A percentile compares a stretch with the other conserved stretches of the same genome.
These are phyloP conservation scores for Aspergillus kassunensis DNA, from an alignment of 495 filamentous ascomycete species.

Conservation along the genomic window DNA sequence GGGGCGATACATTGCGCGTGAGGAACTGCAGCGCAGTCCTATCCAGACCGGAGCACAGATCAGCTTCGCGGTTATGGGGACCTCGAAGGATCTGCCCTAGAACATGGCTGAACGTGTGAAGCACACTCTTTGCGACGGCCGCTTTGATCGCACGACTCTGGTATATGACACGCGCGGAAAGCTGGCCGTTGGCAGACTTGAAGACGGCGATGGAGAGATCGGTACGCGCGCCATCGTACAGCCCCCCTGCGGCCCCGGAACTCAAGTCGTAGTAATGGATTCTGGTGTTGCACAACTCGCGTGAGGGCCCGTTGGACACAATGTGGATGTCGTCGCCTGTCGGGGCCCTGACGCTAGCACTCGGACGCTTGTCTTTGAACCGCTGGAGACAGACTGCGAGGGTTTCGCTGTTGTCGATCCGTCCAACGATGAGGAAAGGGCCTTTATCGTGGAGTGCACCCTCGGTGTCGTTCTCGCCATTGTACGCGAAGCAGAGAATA, in stretches of 20 bases:
- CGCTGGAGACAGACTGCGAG: neutral
- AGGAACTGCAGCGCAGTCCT: neutral
- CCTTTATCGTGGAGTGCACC: neutral
- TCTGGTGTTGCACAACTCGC: neutral
- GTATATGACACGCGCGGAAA: neutral
- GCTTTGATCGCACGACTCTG: neutral
- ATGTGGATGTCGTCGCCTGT: neutral
- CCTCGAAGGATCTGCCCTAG: neutral
- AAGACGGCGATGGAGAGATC: neutral
- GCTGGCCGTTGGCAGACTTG: neutral
- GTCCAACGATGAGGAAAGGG: neutral
- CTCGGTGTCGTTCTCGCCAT: neutral
- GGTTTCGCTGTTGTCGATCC: slow-evolving; percentile 1
- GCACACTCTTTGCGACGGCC: neutral
- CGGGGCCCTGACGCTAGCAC: neutral
- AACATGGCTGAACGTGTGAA: neutral
- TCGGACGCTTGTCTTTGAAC: neutral
- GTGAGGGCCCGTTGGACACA: neutral
- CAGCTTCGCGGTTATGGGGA: neutral
- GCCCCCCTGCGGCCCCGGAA: no score
- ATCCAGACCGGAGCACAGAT: neutral
- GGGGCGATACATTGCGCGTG: neutral
- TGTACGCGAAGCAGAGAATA: neutral
- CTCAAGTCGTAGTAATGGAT: neutral
- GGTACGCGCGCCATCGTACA: neutral